Percentiles rank a stretch among this genome's conserved stretches.
phyloP scores from a whole-genome alignment of 345 rosid species.

The Syzygium aromaticum region DNA sequence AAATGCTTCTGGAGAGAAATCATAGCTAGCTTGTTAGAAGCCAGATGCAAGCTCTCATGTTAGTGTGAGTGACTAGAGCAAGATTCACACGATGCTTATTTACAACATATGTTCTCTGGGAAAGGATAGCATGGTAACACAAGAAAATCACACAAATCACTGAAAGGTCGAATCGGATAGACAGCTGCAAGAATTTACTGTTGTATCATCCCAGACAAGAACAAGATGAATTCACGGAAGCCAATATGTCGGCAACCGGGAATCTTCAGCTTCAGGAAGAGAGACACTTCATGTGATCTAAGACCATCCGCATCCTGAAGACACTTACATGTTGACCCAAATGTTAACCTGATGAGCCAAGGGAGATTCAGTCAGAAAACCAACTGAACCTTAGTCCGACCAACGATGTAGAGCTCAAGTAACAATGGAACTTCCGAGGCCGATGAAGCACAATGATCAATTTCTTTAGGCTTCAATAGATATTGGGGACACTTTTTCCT shows the following conservation, averaged over 20 bases:
- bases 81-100: background rate
- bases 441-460: background rate
- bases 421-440: background rate
- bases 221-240: background rate
- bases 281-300: background rate
- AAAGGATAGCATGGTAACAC: background rate
- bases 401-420: background rate
- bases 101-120: background rate
- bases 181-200: background rate
- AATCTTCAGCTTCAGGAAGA: background rate
- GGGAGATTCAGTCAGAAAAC: background rate
- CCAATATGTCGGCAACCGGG: background rate
- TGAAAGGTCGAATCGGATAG: background rate
- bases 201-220: background rate
- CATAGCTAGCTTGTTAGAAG: no score
- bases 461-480: background rate
- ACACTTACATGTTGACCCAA: background rate
- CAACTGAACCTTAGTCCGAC: background rate
- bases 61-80: background rate
- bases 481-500: background rate
- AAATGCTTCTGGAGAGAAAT: background rate
- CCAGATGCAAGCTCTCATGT: background rate
- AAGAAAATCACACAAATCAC: background rate
- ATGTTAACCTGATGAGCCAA: background rate
- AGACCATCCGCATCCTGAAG: background rate